These are phyloP conservation scores for Protea cynaroides DNA, from an alignment of 164 flowering plant species.

Conservation along the genomic window DNA sequence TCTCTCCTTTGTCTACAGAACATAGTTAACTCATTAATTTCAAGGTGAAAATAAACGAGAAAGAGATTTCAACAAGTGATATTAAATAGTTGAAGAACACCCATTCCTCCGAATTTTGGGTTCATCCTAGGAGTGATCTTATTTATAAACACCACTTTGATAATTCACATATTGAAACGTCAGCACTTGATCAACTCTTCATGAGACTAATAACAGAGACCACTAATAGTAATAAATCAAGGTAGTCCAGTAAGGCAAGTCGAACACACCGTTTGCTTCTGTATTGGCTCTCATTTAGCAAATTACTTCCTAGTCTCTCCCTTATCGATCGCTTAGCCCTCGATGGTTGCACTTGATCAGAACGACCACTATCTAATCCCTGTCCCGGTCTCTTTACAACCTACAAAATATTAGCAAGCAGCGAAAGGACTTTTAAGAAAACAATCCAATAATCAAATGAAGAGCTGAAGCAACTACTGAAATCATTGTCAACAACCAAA, in stretches of 20 bases:
- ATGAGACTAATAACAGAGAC: neutral
- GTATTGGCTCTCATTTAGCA: constrained; percentile 12
- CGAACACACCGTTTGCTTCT: constrained; percentile 42
- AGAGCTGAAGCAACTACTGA: too few species aligned
- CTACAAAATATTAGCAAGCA: constrained; percentile 22
- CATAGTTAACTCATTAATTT: constrained; percentile 12
- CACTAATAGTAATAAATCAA: neutral
- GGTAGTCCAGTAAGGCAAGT: neutral
- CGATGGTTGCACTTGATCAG: constrained; percentile 23
- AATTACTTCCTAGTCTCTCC: constrained; percentile 59
- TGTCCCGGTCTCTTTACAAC: constrained; percentile 56
- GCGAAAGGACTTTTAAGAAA: too few species aligned
- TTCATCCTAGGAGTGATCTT: neutral
- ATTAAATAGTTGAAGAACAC: neutral
- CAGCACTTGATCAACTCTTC: neutral
- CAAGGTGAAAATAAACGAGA: neutral
- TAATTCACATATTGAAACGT: neutral
- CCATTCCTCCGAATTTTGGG: neutral
- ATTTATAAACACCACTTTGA: neutral
- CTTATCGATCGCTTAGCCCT: constrained; percentile 61
- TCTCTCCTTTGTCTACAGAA: constrained; percentile 44
- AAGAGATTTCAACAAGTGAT: neutral
- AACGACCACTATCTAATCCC: constrained; percentile 26
- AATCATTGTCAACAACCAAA: neutral
- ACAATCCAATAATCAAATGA: too few species aligned